Conservation (phyloP, 257 asterid genomes). For the Capsicum chinense region DNA sequence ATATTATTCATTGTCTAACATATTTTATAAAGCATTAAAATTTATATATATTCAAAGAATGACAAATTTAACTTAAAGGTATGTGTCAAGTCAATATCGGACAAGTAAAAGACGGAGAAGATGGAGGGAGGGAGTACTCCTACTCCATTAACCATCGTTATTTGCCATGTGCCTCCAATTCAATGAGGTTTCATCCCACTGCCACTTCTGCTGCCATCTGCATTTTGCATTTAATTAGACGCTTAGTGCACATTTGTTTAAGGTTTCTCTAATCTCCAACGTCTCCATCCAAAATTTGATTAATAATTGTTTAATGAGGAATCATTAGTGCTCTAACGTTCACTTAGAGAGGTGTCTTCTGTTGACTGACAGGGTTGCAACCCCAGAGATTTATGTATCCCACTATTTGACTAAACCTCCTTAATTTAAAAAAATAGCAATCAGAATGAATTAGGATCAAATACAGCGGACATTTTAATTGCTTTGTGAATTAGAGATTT, state of each 20-base stretch:
- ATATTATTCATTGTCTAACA: too few relatives aligned
- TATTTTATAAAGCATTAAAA: too few relatives aligned
- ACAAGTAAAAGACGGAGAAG: too few relatives aligned
- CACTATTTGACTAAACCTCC: slow-evolving; percentile 1
- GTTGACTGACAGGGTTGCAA: slow-evolving; percentile 24
- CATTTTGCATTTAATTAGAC: slow-evolving; percentile 13
- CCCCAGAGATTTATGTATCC: slow-evolving; percentile 2
- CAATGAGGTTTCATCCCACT: neutral
- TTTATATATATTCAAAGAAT: too few relatives aligned
- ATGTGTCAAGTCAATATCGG: too few relatives aligned
- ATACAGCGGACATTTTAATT: neutral
- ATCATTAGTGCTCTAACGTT: slow-evolving; percentile 31
- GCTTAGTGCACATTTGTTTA: slow-evolving; percentile 20
- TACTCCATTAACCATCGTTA: neutral
- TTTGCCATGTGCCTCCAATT: slow-evolving; percentile 22
- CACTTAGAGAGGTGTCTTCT: neutral
- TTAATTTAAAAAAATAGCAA: neutral
- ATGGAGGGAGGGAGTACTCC: too few relatives aligned
- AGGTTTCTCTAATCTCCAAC: slow-evolving; percentile 13
- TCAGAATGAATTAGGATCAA: neutral
- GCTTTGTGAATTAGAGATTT: neutral
- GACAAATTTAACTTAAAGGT: too few relatives aligned
- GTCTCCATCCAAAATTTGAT: slow-evolving; percentile 19
- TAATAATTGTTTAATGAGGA: slow-evolving; percentile 26
- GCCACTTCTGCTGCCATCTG: neutral